A percentile compares a stretch with the other conserved stretches of the same genome.
Evolutionary conservation across 768 basidiomycete species (phyloP).

Genomic region (Clitopilus passeckerianus): DNA sequence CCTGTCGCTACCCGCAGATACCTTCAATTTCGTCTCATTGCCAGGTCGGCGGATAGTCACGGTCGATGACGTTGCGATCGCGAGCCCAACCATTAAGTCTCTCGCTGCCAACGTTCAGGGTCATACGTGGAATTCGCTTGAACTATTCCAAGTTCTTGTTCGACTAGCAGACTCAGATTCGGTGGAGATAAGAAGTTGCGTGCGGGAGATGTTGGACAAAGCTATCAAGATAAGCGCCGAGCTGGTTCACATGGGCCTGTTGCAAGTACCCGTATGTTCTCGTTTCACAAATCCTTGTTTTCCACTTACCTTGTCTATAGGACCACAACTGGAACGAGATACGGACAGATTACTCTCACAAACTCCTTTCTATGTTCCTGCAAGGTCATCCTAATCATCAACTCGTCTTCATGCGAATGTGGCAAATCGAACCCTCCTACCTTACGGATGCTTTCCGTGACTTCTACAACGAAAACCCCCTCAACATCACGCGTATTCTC

Average conservation of each 20-base stretch:
- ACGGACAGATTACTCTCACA: slow-evolving; percentile 81
- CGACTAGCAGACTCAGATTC: slow-evolving; percentile 69
- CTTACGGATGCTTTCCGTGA: slow-evolving; percentile 86
- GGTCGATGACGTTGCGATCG: slow-evolving; percentile 79
- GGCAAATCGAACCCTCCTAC: slow-evolving; percentile 85
- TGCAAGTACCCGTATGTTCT: slow-evolving; percentile 79
- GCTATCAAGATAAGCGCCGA: slow-evolving; percentile 93
- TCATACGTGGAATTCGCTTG: slow-evolving; percentile 92
- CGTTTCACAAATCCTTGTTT: background rate
- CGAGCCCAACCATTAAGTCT: slow-evolving; percentile 89
- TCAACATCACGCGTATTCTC: slow-evolving; percentile 91
- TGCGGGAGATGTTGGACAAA: slow-evolving; percentile 90
- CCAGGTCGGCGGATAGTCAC: slow-evolving; percentile 82
- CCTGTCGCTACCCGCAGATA: slow-evolving; percentile 83
- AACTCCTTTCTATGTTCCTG: slow-evolving; percentile 85
- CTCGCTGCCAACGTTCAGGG: slow-evolving; percentile 88
- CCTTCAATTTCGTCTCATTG: slow-evolving; percentile 88
- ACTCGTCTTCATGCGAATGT: slow-evolving; percentile 94
- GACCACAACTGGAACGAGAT: slow-evolving; percentile 86
- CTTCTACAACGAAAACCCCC: slow-evolving; percentile 87
- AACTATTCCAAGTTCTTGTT: slow-evolving; percentile 87
- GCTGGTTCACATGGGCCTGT: slow-evolving; percentile 86
- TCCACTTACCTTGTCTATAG: slow-evolving; percentile 24
- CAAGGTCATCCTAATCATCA: slow-evolving; percentile 93
- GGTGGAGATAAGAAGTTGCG: slow-evolving; percentile 65